Conservation (phyloP, 768 basidiomycete genomes). For the Boletus huronensis region DNA sequence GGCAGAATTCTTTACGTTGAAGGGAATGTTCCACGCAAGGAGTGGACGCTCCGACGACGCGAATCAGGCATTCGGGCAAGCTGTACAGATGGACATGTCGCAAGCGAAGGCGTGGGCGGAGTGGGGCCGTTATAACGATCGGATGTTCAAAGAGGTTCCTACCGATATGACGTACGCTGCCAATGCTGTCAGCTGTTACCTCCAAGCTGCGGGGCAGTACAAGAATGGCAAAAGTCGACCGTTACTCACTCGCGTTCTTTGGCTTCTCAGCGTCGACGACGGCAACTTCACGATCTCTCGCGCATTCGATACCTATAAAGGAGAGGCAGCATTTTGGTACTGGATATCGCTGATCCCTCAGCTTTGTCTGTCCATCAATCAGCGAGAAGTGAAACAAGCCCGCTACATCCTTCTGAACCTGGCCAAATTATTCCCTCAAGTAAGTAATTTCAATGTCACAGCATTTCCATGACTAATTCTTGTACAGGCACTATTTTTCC, state of each 20-base stretch:
- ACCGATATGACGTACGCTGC: slow-evolving; percentile 72
- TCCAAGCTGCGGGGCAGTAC: slow-evolving; percentile 95
- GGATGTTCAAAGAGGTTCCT: slow-evolving; percentile 85
- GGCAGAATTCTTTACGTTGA: slow-evolving; percentile 97
- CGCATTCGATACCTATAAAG: slow-evolving; percentile 92
- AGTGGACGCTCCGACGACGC: slow-evolving; percentile 86
- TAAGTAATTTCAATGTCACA: slow-evolving; percentile 30
- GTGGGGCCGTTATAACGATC: slow-evolving; percentile 94
- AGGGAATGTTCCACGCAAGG: slow-evolving; percentile 96
- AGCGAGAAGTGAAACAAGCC: slow-evolving; percentile 91
- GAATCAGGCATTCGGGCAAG: slow-evolving; percentile 87
- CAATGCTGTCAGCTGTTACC: slow-evolving; percentile 93
- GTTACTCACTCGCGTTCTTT: slow-evolving; percentile 87
- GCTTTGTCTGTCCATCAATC: slow-evolving; percentile 81
- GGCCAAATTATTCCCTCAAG: slow-evolving; percentile 92
- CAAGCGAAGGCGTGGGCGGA: slow-evolving; percentile 98
- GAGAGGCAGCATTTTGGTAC: slow-evolving; percentile 96
- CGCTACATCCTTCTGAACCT: slow-evolving; percentile 84
- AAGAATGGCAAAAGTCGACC: slow-evolving; percentile 92
- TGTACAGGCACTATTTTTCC: slow-evolving; percentile 88
- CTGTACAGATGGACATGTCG: slow-evolving; percentile 92
- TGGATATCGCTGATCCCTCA: slow-evolving; percentile 99
- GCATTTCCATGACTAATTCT: slow-evolving; percentile 4
- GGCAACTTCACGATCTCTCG: slow-evolving; percentile 62
- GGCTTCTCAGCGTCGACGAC: slow-evolving; percentile 94